Evolutionary conservation across 164 flowering plant species (phyloP), one percentile per base, ranked within the genome.

Genomic region (Euptelea pleiosperma): DNA sequence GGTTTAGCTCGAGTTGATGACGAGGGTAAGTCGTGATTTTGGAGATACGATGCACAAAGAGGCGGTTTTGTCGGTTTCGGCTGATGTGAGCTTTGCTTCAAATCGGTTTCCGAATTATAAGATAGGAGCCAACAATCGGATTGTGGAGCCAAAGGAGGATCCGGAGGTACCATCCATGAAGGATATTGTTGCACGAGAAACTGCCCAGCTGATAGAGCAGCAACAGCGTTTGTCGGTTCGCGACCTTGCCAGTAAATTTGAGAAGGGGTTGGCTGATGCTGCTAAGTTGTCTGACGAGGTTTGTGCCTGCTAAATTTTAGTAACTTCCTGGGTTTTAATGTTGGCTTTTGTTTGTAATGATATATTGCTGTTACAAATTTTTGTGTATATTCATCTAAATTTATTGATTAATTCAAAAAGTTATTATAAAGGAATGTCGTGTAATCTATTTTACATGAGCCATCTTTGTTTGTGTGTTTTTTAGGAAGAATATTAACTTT

Each of bases 191-290:
- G 95, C 88, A 7, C 65, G 70, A 40, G 97, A 94, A 74, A 85
- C 93, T 55, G 71, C 81, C 9, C 79, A 81, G 69, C 67, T 94
- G 48, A 64, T 89, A 30, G 96, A 86, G 63, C 99, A 94, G 74
- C 96, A 91, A 64, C 80, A 83, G 67, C 91, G 98, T 29, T 73
- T 88, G 46, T 91, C 98, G 5, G 98, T 91, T 60, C 91, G 96
- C 15, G 98, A 91, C 65, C 91, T 91, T 67, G 89, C 98, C 18
- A 75, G 74, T 62, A 88, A 88, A 69, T 91, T 91, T 65, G 98
- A 91, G 75, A 82, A 83, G 66, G 91, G 91, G 46, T 72, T 91
- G 68, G 74, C 91, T 67, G 79, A 83, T 60, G 94, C 94, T 48
- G 79, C 84, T 30, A 88, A 88, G 55, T 71, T 87, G 71, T 75